phyloP scores from a whole-genome alignment of 768 basidiomycete species.

The Termitomyces sp. region DNA sequence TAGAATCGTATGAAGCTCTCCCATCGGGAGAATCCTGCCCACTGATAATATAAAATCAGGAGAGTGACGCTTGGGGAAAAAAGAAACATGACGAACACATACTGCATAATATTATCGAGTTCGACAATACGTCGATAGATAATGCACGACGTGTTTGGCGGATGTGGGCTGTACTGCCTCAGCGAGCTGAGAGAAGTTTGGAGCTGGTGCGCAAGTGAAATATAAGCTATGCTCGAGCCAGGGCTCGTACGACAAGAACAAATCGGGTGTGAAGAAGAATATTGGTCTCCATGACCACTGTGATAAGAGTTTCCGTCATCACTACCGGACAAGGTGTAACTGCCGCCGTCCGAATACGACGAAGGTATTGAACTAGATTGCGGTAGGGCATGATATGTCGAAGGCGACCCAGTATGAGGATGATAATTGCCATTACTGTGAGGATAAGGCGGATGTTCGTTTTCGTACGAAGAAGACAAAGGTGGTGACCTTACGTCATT shows the following conservation, averaged over 20 bases:
- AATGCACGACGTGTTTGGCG: constrained; percentile 44
- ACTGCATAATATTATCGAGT: constrained; percentile 62
- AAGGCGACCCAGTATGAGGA: constrained; percentile 20
- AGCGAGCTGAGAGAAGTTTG: constrained; percentile 50
- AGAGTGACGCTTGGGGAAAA: neutral
- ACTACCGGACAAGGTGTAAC: constrained; percentile 30
- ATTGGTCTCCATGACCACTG: constrained; percentile 28
- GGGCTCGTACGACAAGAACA: constrained; percentile 65
- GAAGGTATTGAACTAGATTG: constrained; percentile 21
- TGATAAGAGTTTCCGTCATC: constrained; percentile 34
- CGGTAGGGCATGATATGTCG: constrained; percentile 20
- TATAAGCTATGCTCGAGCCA: constrained; percentile 50
- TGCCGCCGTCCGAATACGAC: constrained; percentile 32
- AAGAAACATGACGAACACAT: constrained; percentile 25
- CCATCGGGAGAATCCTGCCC: constrained; percentile 45
- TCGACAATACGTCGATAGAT: constrained; percentile 56
- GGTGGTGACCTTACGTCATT: constrained; percentile 34
- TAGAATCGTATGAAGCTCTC: constrained; percentile 48
- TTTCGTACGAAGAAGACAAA: constrained; percentile 27
- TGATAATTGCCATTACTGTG: constrained; percentile 14
- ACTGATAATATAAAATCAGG: constrained; percentile 22
- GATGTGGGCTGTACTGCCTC: constrained; percentile 57
- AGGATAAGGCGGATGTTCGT: constrained; percentile 24
- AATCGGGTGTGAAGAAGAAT: constrained; percentile 30
- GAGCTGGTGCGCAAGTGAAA: constrained; percentile 58